phyloP scores from a whole-genome alignment of 192 early-diverging fungal species.

The Chytriomyces sp. region DNA sequence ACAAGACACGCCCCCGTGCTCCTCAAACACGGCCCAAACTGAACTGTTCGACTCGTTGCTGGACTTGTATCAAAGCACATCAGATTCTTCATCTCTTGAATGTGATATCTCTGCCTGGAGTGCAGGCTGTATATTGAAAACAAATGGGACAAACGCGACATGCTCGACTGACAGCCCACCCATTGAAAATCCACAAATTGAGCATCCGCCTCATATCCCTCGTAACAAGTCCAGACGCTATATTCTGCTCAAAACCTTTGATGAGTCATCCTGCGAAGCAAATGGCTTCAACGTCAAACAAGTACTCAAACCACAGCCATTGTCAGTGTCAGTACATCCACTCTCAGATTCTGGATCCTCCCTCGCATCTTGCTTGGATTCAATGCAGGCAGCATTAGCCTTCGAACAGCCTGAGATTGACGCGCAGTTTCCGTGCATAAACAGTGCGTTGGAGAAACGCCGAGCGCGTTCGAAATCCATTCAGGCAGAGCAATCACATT shows the following conservation, averaged over 20 bases:
- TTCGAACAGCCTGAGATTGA: conserved; percentile 1
- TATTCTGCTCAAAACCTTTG: neutral
- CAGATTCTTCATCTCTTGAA: neutral
- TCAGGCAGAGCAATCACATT: too few relatives aligned
- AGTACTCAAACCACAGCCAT: neutral
- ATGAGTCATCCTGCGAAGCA: neutral
- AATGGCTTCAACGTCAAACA: neutral
- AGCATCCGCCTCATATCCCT: neutral
- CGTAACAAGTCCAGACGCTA: too few relatives aligned
- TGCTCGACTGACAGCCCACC: neutral
- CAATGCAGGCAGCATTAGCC: neutral
- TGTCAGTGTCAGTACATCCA: neutral
- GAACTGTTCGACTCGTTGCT: too few relatives aligned
- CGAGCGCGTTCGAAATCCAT: too few relatives aligned
- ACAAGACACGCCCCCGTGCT: too few relatives aligned
- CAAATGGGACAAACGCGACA: neutral
- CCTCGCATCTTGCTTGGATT: neutral
- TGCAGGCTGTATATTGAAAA: neutral
- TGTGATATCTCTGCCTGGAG: neutral
- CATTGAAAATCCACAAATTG: neutral
- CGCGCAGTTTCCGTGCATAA: too few relatives aligned
- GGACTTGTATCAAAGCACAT: neutral
- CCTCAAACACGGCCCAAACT: too few relatives aligned
- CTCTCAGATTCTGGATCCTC: too few relatives aligned
- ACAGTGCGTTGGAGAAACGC: too few relatives aligned